phyloP scores from a whole-genome alignment of 2,329 filamentous ascomycete genomes.

The Botrytis fragariae region DNA sequence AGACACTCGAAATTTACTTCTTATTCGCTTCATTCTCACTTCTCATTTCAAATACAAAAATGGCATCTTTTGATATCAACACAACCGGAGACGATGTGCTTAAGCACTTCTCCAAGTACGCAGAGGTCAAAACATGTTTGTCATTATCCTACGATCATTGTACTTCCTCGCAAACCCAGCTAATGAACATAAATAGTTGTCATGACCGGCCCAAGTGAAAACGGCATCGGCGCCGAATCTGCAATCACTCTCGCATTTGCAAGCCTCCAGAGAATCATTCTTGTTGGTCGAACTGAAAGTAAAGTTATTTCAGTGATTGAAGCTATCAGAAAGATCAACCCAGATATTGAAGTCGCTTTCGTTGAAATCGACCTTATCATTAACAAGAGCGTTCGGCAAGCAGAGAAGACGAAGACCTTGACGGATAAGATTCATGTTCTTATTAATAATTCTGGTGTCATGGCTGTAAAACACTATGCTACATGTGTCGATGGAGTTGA shows the following conservation, averaged over 20 bases:
- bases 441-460: conserved; percentile 29
- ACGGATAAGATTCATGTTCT: conserved; percentile 42
- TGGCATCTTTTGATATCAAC: not conserved
- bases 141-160: not conserved
- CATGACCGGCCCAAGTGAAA: conserved; percentile 27
- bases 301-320: conserved; percentile 27
- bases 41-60: not conserved
- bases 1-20: not conserved
- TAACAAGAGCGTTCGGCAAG: conserved; percentile 41
- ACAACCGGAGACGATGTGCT: not conserved
- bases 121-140: not conserved
- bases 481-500: conserved; percentile 26
- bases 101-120: not conserved
- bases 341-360: conserved; percentile 23
- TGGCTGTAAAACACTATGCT: not conserved
- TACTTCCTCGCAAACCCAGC: not conserved
- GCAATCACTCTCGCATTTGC: conserved; percentile 30
- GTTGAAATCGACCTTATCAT: conserved; percentile 41
- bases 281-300: conserved; percentile 22
- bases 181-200: conserved; percentile 12
- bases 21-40: not conserved
- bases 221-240: conserved; percentile 26
- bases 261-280: conserved; percentile 25
- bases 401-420: conserved; percentile 38
- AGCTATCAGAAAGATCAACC: conserved; percentile 21